Evolutionary conservation across 108 stramenopile genomes (phyloP), one percentile per base, ranked within the genome.

Genomic region (Hondaea fermentalgiana): DNA sequence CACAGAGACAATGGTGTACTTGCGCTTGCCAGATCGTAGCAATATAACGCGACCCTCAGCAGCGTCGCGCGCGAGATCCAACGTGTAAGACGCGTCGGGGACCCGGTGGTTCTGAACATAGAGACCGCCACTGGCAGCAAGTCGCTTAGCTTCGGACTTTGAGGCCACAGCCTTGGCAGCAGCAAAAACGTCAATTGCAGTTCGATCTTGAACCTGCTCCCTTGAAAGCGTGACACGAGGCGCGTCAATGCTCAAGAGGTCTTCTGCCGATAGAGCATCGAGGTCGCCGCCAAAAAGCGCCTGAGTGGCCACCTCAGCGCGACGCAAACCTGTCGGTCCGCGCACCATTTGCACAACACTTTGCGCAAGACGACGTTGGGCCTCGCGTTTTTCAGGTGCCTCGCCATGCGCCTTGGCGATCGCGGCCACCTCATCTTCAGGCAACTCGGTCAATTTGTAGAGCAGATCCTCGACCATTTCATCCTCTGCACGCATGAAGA

Each of bases 401-500:
- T 94, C 94, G 72, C 42, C 25, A 57, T 96, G 92, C 60, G 93
- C 89, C 10, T 12, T 17, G 19, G 25, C 43, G 8, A 76, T 43
- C 44, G 53, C 53, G 12, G 89, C 93, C 87, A 98, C 95, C 88
- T 96, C 94, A 43, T 96, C 94, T 91, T 98, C 87, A 5, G 96
- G 95, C 55, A 98, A 88, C 90, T 94, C 94, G 8, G 98, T 99
- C 89, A 99, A 98, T 44, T 98, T 91, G 90, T 97, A 97, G 88
- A 98, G 60, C 76, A 99, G 98, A 19, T 96, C 94, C 71, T 94
- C 92, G 57, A 98, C 97, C 93, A 97, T 97, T 23, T 94, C 97
- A 91, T 99, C 99, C 55, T 92, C 93, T 12, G 97, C 97, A 89
- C 98, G 98, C 59, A 98, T 93, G 97, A 98, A 98, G 91, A 98